These are phyloP conservation scores for Craspedostauros australis DNA, from an alignment of 108 stramenopile species.

Conservation along the genomic window DNA sequence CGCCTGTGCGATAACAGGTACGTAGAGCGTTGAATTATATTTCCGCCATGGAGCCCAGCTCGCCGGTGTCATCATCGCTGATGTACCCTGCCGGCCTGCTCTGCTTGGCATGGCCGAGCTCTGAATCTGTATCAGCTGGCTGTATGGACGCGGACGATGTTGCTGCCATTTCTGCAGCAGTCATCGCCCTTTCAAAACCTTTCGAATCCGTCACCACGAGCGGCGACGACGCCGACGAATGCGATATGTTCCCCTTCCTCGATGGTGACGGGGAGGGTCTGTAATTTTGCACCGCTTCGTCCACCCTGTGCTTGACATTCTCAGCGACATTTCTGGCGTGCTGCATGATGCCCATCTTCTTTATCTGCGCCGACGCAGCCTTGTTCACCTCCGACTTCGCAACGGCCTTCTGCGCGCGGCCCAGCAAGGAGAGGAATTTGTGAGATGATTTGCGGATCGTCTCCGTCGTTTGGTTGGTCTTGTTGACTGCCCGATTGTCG, in stretches of 20 bases:
- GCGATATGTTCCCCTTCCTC: too few species aligned
- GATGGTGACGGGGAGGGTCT: constrained; percentile 8
- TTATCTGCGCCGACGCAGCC: constrained; percentile 24
- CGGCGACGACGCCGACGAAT: too few species aligned
- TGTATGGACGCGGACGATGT: neutral
- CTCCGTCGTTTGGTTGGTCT: constrained; percentile 71
- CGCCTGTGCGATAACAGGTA: too few species aligned
- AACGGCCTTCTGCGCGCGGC: constrained; percentile 53
- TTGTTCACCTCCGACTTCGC: constrained; percentile 49
- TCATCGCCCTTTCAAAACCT: constrained; percentile 29
- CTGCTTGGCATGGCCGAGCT: too few species aligned
- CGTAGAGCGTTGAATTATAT: too few species aligned
- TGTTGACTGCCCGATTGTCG: constrained; percentile 73
- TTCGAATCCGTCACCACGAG: constrained; percentile 11
- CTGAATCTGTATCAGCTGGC: constrained; percentile 2
- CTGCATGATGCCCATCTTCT: constrained; percentile 30
- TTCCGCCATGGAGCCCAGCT: constrained; percentile 10
- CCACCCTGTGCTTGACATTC: constrained; percentile 35
- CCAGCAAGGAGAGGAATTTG: constrained; percentile 51
- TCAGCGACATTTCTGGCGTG: constrained; percentile 28
- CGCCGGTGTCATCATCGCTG: neutral
- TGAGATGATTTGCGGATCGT: constrained; percentile 57
- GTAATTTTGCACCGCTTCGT: constrained; percentile 40
- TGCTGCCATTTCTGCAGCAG: constrained; percentile 23
- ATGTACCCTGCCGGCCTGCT: too few species aligned